Conservation (phyloP, 768 basidiomycete genomes). For the Hericium coralloides region DNA sequence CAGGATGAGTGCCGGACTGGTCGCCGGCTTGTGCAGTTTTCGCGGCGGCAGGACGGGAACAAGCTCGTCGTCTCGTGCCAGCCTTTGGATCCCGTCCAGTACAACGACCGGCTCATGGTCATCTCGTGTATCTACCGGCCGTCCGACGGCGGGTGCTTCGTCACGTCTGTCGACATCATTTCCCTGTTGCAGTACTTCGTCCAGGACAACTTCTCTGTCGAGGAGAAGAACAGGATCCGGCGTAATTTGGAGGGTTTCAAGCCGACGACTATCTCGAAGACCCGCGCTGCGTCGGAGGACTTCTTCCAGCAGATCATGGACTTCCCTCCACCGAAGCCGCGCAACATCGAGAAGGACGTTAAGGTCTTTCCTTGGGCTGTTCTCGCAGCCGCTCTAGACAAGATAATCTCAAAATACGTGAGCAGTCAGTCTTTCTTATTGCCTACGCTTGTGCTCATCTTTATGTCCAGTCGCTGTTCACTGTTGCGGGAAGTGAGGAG, state of each 20-base stretch:
- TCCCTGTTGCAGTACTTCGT: conserved; percentile 79
- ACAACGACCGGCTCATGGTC: conserved; percentile 65
- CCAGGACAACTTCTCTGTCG: conserved; percentile 74
- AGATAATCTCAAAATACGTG: conserved; percentile 81
- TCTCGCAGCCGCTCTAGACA: conserved; percentile 65
- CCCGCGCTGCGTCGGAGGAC: conserved; percentile 66
- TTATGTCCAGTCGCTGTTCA: conserved; percentile 2
- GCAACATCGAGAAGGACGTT: conserved; percentile 96
- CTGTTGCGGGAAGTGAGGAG: background rate
- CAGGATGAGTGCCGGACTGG: conserved; percentile 57
- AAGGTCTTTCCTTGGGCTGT: conserved; percentile 76
- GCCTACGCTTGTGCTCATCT: background rate
- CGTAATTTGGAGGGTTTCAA: conserved; percentile 90
- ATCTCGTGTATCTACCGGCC: conserved; percentile 92
- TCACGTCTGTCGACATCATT: conserved; percentile 95
- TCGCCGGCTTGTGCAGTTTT: conserved; percentile 83
- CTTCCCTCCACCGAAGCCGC: conserved; percentile 87
- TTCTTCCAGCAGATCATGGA: conserved; percentile 97
- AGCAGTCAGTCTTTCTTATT: conserved; percentile 17
- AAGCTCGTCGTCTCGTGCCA: conserved; percentile 74
- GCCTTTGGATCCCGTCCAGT: conserved; percentile 64
- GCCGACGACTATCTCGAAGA: conserved; percentile 86
- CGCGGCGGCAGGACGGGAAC: conserved; percentile 67
- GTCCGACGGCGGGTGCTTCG: conserved; percentile 67
- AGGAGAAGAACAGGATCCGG: conserved; percentile 95